Base-by-base conservation (phyloP, 306 rosid genomes). In the Castanopsis chinensis region DNA sequence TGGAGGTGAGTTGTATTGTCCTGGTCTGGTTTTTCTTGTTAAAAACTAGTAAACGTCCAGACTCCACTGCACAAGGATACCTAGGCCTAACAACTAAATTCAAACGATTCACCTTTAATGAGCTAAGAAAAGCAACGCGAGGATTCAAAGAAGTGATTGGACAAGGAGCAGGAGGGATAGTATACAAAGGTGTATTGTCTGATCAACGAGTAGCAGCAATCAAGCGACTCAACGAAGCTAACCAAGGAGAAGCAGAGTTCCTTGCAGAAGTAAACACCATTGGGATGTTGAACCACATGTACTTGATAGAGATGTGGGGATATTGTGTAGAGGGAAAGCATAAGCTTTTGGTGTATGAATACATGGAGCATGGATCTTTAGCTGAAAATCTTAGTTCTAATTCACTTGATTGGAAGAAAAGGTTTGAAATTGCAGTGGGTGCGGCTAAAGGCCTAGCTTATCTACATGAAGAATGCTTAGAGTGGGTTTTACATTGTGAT, bases 401-500 rank as follows among this genome's bases (percentile, higher is more conserved):
- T 71, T 67, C 9, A 32, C 85, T 84, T 11, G 80, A 80, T 53
- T 77, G 80, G 81, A 79, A 59, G 18, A 73, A 45, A 25, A 79
- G 82, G 69, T 81, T 77, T 73, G 79, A 84, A 28, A 81, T 80
- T 27, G 87, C 85, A 9, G 18, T 84, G 1, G 87, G 87, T 19
- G 69, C 80, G 4, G 85, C 87, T 25, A 84, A 80, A 33, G 87
- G 87, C 6, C 80, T 84, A 9, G 83, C 85, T 68, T 84, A 84
- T 81, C 7, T 84, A 28, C 85, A 84, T 21, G 82, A 84, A 27
- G 87, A 81, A 63, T 84, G 88, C 72, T 74, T 73, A 45, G 88
- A 84, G 64, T 84, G 88, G 88, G 76, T 80, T 58, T 55, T 84
- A 28, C 88, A 80, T 15, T 84, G 83, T 43, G 88, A 84, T 54